These are phyloP conservation scores for Talaromyces sp. DNA, from an alignment of 2,329 filamentous ascomycete genomes.

Conservation along the genomic window DNA sequence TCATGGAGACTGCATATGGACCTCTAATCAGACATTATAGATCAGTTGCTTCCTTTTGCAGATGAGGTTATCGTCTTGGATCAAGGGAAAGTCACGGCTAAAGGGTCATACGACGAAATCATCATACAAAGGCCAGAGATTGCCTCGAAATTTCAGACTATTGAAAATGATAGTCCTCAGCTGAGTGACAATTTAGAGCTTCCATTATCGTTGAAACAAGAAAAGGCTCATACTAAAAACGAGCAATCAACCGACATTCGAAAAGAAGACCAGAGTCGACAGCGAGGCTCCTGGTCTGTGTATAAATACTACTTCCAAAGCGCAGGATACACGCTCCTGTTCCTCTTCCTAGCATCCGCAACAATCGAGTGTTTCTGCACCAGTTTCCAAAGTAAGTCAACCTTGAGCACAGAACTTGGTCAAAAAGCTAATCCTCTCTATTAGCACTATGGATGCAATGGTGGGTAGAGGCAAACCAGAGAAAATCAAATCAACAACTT, in stretches of 20 bases:
- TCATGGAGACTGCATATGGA: conserved; percentile 37
- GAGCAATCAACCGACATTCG: background rate
- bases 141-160: conserved; percentile 8
- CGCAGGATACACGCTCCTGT: conserved; percentile 37
- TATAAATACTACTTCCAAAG: conserved; percentile 40
- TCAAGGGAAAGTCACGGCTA: background rate
- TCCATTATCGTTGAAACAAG: background rate
- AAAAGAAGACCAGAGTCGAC: background rate
- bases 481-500: conserved; percentile 4
- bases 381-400: conserved; percentile 36
- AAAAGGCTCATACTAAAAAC: background rate
- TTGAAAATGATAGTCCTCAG: background rate
- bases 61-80: conserved; percentile 5
- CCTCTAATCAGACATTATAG: background rate
- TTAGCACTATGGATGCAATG: conserved; percentile 13
- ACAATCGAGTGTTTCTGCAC: conserved; percentile 36
- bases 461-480: conserved; percentile 6
- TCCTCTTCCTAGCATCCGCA: conserved; percentile 31
- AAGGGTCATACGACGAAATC: conserved; percentile 27
- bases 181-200: background rate
- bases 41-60: conserved; percentile 1
- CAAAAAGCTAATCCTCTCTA: background rate
- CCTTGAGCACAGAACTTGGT: no score
- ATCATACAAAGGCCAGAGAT: conserved; percentile 19
- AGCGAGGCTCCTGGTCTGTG: conserved; percentile 31